These are phyloP conservation scores for Hypoxylon crocopeplum DNA, from an alignment of 495 filamentous ascomycete species.

Conservation along the genomic window DNA sequence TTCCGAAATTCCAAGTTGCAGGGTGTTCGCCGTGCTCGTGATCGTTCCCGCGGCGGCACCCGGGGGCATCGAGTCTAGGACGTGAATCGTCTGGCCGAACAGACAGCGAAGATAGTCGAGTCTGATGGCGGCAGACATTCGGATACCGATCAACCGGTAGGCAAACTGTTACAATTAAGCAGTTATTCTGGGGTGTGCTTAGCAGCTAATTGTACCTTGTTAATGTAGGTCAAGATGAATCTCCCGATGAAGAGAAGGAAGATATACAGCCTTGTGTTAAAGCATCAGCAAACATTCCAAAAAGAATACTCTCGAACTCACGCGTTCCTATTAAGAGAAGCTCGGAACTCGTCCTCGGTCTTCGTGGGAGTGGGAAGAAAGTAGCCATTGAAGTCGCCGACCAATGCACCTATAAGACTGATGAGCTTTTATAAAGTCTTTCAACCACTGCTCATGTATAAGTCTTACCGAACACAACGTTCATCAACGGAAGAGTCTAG, in stretches of 20 bases:
- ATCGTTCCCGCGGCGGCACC: slow-evolving; percentile 63
- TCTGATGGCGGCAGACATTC: slow-evolving; percentile 59
- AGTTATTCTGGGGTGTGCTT: background rate
- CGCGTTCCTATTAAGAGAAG: slow-evolving; percentile 36
- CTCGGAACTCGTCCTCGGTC: slow-evolving; percentile 33
- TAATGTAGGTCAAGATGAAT: slow-evolving; percentile 54
- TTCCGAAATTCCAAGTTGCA: slow-evolving; percentile 67
- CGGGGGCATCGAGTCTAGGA: slow-evolving; percentile 64
- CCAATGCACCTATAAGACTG: slow-evolving; percentile 28
- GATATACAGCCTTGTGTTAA: slow-evolving; percentile 33
- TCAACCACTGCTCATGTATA: background rate
- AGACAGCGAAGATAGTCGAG: slow-evolving; percentile 60
- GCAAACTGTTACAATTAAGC: slow-evolving; percentile 44
- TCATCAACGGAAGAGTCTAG: slow-evolving; percentile 39
- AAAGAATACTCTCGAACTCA: slow-evolving; percentile 1
- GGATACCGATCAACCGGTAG: slow-evolving; percentile 57
- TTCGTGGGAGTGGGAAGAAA: slow-evolving; percentile 30
- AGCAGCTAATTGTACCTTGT: slow-evolving; percentile 42
- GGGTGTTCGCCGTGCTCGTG: slow-evolving; percentile 62
- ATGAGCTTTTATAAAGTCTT: slow-evolving; percentile 20
- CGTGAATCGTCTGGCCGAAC: slow-evolving; percentile 61
- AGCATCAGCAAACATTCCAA: slow-evolving; percentile 6
- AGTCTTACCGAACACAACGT: slow-evolving; percentile 39
- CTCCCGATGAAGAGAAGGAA: slow-evolving; percentile 53
- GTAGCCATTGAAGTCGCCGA: slow-evolving; percentile 42